phyloP scores from a whole-genome alignment of 2,329 filamentous ascomycete species.

The Hypoxylon sp. region DNA sequence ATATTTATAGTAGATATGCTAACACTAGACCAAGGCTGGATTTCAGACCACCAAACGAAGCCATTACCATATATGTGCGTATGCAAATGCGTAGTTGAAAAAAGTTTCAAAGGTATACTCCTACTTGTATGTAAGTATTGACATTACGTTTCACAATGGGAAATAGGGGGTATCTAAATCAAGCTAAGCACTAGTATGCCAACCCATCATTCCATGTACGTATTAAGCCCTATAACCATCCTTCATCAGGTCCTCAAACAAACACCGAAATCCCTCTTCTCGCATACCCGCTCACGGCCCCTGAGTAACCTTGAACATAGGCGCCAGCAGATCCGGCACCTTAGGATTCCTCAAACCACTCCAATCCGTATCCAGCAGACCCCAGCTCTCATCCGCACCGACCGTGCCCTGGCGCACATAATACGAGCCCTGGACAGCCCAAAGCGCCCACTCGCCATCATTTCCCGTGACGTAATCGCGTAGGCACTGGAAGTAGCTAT shows the following conservation, averaged over 20 bases:
- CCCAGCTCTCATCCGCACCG: constrained; percentile 69
- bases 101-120: too few species aligned
- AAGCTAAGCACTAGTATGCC: constrained; percentile 9
- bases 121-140: too few species aligned
- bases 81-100: too few species aligned
- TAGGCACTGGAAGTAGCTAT: constrained; percentile 66
- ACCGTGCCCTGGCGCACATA: constrained; percentile 67
- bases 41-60: neutral
- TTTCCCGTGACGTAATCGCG: constrained; percentile 67
- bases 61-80: neutral
- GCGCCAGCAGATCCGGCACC: constrained; percentile 54
- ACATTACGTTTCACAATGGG: constrained; percentile 5
- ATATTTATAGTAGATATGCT: neutral
- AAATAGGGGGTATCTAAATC: constrained; percentile 30
- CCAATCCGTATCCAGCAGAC: constrained; percentile 63
- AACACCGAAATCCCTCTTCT: neutral
- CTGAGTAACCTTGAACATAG: constrained; percentile 60
- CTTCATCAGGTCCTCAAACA: neutral
- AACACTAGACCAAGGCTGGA: neutral
- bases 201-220: neutral
- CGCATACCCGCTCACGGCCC: constrained; percentile 53
- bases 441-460: constrained; percentile 72
- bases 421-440: constrained; percentile 72
- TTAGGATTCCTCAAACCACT: constrained; percentile 57
- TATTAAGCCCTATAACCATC: neutral